Evolutionary conservation across 352 stramenopile species (phyloP), one percentile per base, ranked within the genome.

Genomic region (Phytophthora fragariae): DNA sequence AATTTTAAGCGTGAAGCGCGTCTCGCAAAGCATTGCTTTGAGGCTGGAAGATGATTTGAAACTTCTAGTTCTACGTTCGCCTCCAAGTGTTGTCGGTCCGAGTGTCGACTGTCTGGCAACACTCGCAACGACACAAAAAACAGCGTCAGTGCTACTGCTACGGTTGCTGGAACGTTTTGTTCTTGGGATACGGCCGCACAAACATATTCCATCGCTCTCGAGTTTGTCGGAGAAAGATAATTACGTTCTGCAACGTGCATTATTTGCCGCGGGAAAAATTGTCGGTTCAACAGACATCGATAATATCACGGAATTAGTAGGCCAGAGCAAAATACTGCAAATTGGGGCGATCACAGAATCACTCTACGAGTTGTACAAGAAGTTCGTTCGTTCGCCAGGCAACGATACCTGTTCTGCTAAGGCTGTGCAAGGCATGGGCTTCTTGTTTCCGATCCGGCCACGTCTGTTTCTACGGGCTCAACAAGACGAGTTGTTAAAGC

Each of bases 81-180:
- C 88, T n/a, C 90, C 90, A n/a, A 95, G 90, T 57, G 89, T 97
- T 56, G 90, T 97, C 24, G 83, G 80, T 44, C 85, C 87, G 10
- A 93, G 86, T 67, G 79, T 97, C 62, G 79, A 89, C 47, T 97
- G 89, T 49, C 76, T 96, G 10, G 82, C 86, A 24, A 86, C 80
- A 5, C 77, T 97, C 24, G 79, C 82, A 5, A 71, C 31, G 15
- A 69, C 61, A 17, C 83, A 75, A 8, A 89, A 81, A 14, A 90
- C 81, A 24, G 64, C 75, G 0, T 83, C 84, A 24, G 54, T 68
- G 3, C 14, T 91, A 24, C 65, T 97, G 6, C 73, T 91, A 46
- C 75, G 82, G 27, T 65, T 97, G n/a, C 65, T 97, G 17, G 83
- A 93, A 29, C 73, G 62, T 17, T 95, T 95, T 66, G 88, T 88